phyloP scores from a whole-genome alignment of 495 filamentous ascomycete species.

The Penicillium paradoxum region DNA sequence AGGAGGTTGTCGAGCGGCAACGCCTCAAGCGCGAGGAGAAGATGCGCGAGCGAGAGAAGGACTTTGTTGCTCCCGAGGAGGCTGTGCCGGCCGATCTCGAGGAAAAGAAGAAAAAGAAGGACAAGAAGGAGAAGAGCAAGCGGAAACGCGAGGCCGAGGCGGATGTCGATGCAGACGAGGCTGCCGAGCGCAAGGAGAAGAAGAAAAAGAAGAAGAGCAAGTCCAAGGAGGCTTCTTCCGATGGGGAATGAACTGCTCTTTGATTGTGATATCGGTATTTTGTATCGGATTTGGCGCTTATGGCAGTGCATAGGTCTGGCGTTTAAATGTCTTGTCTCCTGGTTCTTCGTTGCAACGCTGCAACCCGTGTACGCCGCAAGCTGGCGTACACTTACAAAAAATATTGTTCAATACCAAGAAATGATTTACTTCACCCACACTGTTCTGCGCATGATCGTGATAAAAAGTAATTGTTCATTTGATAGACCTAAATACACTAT shows the following conservation, averaged over 20 bases:
- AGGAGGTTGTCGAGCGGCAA: conserved; percentile 74
- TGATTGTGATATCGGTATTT: conserved; percentile 13
- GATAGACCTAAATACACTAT: no score
- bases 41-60: conserved; percentile 75
- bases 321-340: conserved; percentile 21
- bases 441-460: background rate
- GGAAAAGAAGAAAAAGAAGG: conserved; percentile 52
- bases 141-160: conserved; percentile 40
- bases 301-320: conserved; percentile 32
- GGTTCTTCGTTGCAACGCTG: conserved; percentile 9
- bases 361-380: conserved; percentile 8
- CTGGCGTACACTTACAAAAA: conserved; percentile 19
- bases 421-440: background rate
- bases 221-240: conserved; percentile 33
- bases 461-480: no score
- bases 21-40: conserved; percentile 83
- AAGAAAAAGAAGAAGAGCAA: conserved; percentile 48
- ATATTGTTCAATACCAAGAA: conserved; percentile 9
- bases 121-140: conserved; percentile 43
- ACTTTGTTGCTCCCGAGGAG: conserved; percentile 83
- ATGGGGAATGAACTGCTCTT: conserved; percentile 26
- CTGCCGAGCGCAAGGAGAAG: conserved; percentile 39
- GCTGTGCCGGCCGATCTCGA: conserved; percentile 44
- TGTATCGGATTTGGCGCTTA: conserved; percentile 29
- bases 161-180: conserved; percentile 29